phyloP scores from a whole-genome alignment of 2,329 filamentous ascomycete genomes.

The Colletotrichum sp. region DNA sequence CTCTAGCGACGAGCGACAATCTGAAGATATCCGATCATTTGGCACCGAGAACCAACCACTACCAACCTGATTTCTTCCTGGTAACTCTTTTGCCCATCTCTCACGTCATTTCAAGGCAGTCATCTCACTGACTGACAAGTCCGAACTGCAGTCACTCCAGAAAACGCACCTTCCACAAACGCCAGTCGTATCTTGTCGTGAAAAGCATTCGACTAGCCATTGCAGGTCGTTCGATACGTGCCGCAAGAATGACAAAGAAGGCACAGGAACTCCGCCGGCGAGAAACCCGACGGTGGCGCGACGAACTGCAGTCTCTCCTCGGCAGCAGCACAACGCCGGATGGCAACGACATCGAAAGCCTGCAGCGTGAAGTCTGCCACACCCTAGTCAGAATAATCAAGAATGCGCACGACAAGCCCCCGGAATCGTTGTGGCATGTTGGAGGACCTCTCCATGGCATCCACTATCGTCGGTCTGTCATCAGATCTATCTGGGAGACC shows the following conservation, averaged over 20 bases:
- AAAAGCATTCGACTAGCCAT: neutral
- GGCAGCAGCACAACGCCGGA: neutral
- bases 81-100: neutral
- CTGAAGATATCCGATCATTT: neutral
- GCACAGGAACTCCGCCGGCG: neutral
- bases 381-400: neutral
- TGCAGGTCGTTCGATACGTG: neutral
- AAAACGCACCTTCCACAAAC: neutral
- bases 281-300: neutral
- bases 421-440: neutral
- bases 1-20: neutral
- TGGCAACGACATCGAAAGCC: neutral
- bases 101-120: neutral
- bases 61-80: neutral
- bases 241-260: neutral
- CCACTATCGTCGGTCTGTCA: neutral
- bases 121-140: neutral
- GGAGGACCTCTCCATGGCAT: neutral
- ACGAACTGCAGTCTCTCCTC: neutral
- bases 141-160: neutral
- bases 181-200: neutral
- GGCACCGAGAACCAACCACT: neutral
- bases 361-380: neutral
- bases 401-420: neutral
- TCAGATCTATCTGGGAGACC: neutral